A percentile compares a stretch with the other conserved stretches of the same genome.
These are phyloP conservation scores for Funneliformis mosseae DNA, from an alignment of 192 early-diverging fungal species.

Conservation along the genomic window DNA sequence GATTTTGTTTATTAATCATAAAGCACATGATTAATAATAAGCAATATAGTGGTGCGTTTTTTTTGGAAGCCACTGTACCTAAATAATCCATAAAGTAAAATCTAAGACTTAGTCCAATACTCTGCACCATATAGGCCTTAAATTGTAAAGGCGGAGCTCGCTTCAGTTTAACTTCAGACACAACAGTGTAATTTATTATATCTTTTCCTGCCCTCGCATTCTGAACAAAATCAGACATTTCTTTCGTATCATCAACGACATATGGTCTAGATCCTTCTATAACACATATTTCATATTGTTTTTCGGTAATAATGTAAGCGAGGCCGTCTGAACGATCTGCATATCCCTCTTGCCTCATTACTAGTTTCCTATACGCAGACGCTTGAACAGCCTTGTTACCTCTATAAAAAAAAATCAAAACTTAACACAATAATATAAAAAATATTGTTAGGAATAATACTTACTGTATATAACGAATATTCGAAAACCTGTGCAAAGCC, in stretches of 20 bases:
- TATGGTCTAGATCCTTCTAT: conserved; percentile 26
- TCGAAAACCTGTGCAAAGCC: conserved; percentile 16
- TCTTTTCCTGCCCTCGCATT: conserved; percentile 29
- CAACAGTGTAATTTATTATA: conserved; percentile 27
- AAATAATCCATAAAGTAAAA: conserved; percentile 34
- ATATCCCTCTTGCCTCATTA: conserved; percentile 11
- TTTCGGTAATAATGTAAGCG: conserved; percentile 6
- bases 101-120: conserved; percentile 18
- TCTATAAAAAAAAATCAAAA: conserved; percentile 12
- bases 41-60: no score
- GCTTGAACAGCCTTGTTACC: conserved; percentile 23
- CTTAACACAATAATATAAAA: background rate
- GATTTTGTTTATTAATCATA: no score
- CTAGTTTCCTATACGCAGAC: conserved; percentile 18
- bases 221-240: conserved; percentile 20
- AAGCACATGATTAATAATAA: no score
- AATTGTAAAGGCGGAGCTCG: conserved; percentile 15
- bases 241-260: background rate
- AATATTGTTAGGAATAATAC: conserved; percentile 21
- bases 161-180: conserved; percentile 29
- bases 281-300: conserved; percentile 27
- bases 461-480: conserved; percentile 27
- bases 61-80: no score
- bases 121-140: conserved; percentile 22
- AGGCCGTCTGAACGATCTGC: conserved; percentile 24